A percentile compares a stretch with the other conserved stretches of the same genome.
phyloP scores from a whole-genome alignment of 176 grass and related monocot species.

The Oropetium thomaeum region DNA sequence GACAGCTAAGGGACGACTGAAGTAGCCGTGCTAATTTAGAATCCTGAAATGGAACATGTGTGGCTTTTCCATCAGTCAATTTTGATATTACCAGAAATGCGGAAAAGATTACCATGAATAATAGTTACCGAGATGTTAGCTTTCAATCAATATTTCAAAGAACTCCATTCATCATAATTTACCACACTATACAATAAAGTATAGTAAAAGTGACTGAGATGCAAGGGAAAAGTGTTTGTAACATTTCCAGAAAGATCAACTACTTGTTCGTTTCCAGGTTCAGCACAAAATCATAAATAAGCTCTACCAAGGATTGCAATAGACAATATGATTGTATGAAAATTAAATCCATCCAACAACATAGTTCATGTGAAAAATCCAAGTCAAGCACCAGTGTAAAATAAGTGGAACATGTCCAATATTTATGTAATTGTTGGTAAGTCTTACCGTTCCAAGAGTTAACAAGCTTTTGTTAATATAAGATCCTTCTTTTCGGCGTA shows the following conservation, averaged over 20 bases:
- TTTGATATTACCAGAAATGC: slow-evolving; percentile 87
- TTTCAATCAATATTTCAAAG: neutral
- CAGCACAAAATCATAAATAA: too few species aligned
- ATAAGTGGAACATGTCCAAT: slow-evolving; percentile 16
- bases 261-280: neutral
- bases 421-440: slow-evolving; percentile 4
- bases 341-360: neutral
- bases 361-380: slow-evolving; percentile 2
- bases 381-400: neutral
- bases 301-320: neutral
- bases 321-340: neutral
- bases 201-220: neutral
- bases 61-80: slow-evolving; percentile 87
- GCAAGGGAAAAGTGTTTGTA: neutral
- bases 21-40: slow-evolving; percentile 96
- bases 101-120: neutral
- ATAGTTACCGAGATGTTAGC: neutral
- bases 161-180: neutral
- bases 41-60: slow-evolving; percentile 93
- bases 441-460: slow-evolving; percentile 91
- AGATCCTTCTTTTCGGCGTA: slow-evolving; percentile 97
- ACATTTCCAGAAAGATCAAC: neutral
- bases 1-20: slow-evolving; percentile 95
- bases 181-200: neutral
- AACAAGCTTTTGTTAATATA: slow-evolving; percentile 99